Base-by-base conservation (phyloP, 192 early-diverging fungal species). In the Funneliformis geosporum region DNA sequence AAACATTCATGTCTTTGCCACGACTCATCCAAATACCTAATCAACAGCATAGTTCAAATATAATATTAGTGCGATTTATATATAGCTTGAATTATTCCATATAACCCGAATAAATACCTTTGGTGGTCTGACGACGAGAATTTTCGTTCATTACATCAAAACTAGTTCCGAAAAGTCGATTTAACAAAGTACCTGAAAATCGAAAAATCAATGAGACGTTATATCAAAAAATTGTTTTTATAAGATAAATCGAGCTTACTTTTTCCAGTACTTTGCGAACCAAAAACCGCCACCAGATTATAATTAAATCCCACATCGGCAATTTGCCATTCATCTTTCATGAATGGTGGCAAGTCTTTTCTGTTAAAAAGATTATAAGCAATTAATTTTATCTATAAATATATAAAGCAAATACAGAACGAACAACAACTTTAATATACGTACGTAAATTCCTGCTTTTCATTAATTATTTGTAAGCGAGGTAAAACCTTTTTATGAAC, bases 181-280 rank as follows among this genome's bases (percentile, higher is more conserved):
- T 99, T 33, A 99, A 85, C 46, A 99, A 88, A 46, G 98, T 99
- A 86, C 93, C 93, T 94, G 72, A 43, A 28, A 76, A 55, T 40
- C 25, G 33, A 42, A 65, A 7, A 42, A 38, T 33, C 10, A 55
- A 69, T 75, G 23, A 73, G 75, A 50, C 50, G 12, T 16, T 4
- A 50, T 28, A 55, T 23, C 14, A 66, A 70, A 42, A n/a, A n/a
- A n/a, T n/a, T 40, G 33, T 8, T 46, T 65, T 27, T 18, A 40
- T 66, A 44, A 43, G 16, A 60, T 55, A 75, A 38, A 74, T 25
- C 7, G 21, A 46, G 78, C 89, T 84, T 87, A 91, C 95, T 96
- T 80, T 99, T 99, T 50, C 98, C 98, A 7, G 97, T 98, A 88
- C 94, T 96, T 85, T 99, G 98, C 44, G 96, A 98, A 70, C 98